Evolutionary conservation across 306 rosid species (phyloP).

Genomic region (Citrullus mucosospermus): DNA sequence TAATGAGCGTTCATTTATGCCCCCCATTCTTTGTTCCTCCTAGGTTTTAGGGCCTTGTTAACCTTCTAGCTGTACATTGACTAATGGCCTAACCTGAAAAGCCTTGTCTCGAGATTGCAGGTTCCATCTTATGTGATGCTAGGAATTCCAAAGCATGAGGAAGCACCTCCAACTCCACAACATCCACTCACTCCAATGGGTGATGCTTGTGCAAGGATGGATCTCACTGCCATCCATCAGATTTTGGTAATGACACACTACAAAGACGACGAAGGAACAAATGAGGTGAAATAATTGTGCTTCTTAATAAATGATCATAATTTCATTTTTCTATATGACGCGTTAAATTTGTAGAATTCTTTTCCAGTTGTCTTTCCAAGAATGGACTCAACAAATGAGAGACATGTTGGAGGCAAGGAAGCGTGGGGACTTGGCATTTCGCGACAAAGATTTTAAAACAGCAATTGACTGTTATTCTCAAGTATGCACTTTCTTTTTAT

Average conservation of each 20-base stretch:
- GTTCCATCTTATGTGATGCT: constrained; percentile 63
- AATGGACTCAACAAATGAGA: constrained; percentile 74
- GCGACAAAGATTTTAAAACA: constrained; percentile 55
- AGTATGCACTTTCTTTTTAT: constrained; percentile 18
- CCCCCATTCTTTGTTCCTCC: not conserved
- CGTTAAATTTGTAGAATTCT: constrained; percentile 1
- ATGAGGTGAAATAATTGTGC: constrained; percentile 35
- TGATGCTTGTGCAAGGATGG: constrained; percentile 65
- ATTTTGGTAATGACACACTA: constrained; percentile 56
- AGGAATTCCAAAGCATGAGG: constrained; percentile 64
- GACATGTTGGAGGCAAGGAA: constrained; percentile 69
- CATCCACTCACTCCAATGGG: constrained; percentile 65
- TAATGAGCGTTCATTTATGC: not conserved
- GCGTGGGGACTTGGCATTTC: constrained; percentile 67
- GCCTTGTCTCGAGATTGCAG: constrained; percentile 16
- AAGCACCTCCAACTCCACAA: constrained; percentile 54
- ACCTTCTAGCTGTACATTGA: not conserved
- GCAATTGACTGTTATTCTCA: constrained; percentile 59
- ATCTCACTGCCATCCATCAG: constrained; percentile 69
- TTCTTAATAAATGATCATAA: not conserved
- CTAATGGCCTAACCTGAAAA: not conserved
- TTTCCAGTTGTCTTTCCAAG: constrained; percentile 65
- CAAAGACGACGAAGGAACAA: constrained; percentile 62
- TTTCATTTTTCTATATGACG: not conserved
- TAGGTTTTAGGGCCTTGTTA: not conserved